Base-by-base conservation (phyloP, 169 alveolate genomes). In the Cryptosporidium parvum region DNA sequence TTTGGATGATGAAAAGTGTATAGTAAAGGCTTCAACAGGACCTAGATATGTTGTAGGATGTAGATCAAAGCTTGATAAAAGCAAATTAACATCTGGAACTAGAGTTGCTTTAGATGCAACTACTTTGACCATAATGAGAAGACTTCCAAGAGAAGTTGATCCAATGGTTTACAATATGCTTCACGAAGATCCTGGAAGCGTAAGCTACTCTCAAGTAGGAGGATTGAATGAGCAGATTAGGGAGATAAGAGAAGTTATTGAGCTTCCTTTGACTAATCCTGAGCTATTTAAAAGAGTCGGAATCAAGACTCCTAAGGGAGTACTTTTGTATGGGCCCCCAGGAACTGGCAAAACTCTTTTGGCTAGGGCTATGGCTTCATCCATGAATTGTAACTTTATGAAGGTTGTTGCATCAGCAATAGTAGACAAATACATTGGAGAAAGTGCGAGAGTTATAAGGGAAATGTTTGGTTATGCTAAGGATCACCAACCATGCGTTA, bases 261-360 rank as follows among this genome's bases (percentile, higher is more conserved):
- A 99, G 94, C 95, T 99, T 69, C 99, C 99, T 2, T 93, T 98
- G 39, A 97, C 99, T 21, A 98, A 98, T 92, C 99, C 99, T 2
- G 99, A 97, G 91, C 94, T 98, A 14, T 98, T 97, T 93, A 94
- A 95, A 84, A 95, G 99, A 84, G 99, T 98, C 9, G 99, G 99
- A 39, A 98, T 99, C 53, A 98, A 98, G 91, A 97, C 99, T n/a
- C 99, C 99, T 16, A 99, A 98, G 86, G 99, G 99, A 51, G 98
- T 96, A 87, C 95, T 98, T 44, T 95, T 98, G 86, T 99, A 99
- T 86, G 99, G 99, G 3, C 99, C 99, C 26, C 99, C 99, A 39
- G 99, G 99, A 21, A 99, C 99, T 21, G 99, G 99, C 8, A 98
- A 99, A 93, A 99, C 99, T 23, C 93, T 98, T 12, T 92, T 98